Conservation (phyloP, 192 early-diverging fungal species). For the Coemansia sp. region DNA sequence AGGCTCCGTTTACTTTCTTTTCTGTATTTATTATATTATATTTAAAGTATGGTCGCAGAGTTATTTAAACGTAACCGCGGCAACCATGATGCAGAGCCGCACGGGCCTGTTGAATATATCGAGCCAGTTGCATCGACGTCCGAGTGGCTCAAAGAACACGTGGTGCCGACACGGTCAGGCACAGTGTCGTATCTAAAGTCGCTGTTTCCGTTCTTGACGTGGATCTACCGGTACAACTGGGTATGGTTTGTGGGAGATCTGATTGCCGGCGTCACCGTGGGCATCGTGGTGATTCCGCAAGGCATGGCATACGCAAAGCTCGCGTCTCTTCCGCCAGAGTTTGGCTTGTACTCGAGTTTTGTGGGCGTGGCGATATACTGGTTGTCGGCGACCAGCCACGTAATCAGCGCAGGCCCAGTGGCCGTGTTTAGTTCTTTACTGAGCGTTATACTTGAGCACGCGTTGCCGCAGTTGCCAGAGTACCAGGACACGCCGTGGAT, state of each 20-base stretch:
- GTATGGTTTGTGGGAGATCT: constrained; percentile 68
- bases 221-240: constrained; percentile 56
- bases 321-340: constrained; percentile 67
- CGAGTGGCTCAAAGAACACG: constrained; percentile 34
- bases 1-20: not conserved
- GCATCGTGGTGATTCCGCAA: constrained; percentile 73
- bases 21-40: not conserved
- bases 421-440: constrained; percentile 77
- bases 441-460: constrained; percentile 61
- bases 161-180: constrained; percentile 17
- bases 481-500: constrained; percentile 59
- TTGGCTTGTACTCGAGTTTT: constrained; percentile 76
- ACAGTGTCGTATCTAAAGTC: constrained; percentile 28
- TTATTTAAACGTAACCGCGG: constrained; percentile 1
- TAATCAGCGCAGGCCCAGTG: constrained; percentile 71
- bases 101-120: constrained; percentile 27
- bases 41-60: not conserved
- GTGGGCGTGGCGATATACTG: constrained; percentile 68
- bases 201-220: constrained; percentile 49
- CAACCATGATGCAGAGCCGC: not conserved
- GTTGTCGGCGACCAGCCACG: constrained; percentile 73
- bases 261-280: constrained; percentile 73
- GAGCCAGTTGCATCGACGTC: constrained; percentile 44
- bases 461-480: constrained; percentile 38
- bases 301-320: constrained; percentile 75